Percentiles rank a stretch among this genome's conserved stretches.
Evolutionary conservation across 306 rosid species (phyloP).

Genomic region (Geum urbanum): DNA sequence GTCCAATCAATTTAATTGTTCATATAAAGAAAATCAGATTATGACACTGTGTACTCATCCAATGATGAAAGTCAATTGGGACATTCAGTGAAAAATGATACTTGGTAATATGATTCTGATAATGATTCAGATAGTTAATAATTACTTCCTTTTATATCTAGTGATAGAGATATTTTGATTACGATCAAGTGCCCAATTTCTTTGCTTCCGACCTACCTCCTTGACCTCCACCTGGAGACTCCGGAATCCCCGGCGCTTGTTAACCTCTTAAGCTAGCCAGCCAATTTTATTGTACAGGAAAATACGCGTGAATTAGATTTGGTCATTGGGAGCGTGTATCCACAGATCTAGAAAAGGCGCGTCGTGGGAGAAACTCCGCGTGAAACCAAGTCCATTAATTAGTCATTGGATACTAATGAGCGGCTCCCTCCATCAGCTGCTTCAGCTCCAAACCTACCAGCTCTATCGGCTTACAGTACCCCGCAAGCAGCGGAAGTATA

Average conservation of each 20-base stretch:
- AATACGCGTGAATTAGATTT: background rate
- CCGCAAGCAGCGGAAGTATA: background rate
- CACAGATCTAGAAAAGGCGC: background rate
- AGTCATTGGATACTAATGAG: background rate
- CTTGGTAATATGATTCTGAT: background rate
- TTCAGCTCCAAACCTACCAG: background rate
- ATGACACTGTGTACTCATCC: no score
- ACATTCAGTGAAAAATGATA: no score
- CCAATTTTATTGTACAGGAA: background rate
- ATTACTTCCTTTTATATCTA: background rate
- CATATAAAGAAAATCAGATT: no score
- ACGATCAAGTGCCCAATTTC: background rate
- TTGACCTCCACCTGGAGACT: constrained; percentile 37
- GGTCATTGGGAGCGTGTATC: background rate
- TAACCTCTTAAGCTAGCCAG: background rate
- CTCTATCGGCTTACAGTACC: background rate
- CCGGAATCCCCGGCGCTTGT: constrained; percentile 57
- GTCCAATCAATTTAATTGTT: no score
- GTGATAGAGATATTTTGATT: background rate
- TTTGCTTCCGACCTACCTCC: constrained; percentile 14
- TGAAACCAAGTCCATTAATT: constrained; percentile 19
- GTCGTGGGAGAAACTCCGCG: constrained; percentile 19
- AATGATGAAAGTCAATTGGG: no score
- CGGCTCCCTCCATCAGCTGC: background rate
- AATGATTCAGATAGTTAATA: background rate